These are phyloP conservation scores for Aspergillus pseudonomiae DNA, from an alignment of 2,329 filamentous ascomycete genomes.

Conservation along the genomic window DNA sequence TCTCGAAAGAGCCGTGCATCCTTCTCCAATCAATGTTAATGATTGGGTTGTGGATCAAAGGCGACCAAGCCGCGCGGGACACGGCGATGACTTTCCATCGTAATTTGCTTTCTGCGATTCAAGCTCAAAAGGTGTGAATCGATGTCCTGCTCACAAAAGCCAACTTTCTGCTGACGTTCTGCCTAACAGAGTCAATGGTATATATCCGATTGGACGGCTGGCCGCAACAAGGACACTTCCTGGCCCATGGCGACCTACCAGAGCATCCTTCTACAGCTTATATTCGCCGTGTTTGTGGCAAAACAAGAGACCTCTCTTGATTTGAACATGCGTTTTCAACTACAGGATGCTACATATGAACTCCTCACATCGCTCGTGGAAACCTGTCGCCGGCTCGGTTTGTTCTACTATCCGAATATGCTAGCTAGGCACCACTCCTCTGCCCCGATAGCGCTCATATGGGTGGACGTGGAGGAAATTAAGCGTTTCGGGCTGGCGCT, in stretches of 20 bases:
- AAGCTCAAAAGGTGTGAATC: conserved; percentile 24
- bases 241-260: conserved; percentile 35
- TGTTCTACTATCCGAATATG: conserved; percentile 32
- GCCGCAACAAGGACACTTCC: background rate
- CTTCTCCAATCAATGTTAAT: conserved; percentile 31
- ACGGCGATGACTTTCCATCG: conserved; percentile 26
- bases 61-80: conserved; percentile 18
- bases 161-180: background rate
- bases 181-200: conserved; percentile 18
- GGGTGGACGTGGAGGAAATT: conserved; percentile 28
- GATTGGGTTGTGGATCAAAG: conserved; percentile 31
- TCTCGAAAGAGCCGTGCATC: conserved; percentile 24
- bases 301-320: conserved; percentile 12
- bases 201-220: conserved; percentile 2
- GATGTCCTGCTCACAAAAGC: rapidly evolving
- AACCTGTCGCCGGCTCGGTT: conserved; percentile 25
- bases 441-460: conserved; percentile 24
- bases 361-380: conserved; percentile 25
- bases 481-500: conserved; percentile 32
- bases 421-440: conserved; percentile 18
- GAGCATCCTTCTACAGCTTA: conserved; percentile 29
- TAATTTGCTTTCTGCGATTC: conserved; percentile 22
- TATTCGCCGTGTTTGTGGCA: conserved; percentile 25
- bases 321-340: conserved; percentile 14
- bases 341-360: conserved; percentile 16